Conservation (phyloP, 768 basidiomycete species). For the Podaxis pistillaris region DNA sequence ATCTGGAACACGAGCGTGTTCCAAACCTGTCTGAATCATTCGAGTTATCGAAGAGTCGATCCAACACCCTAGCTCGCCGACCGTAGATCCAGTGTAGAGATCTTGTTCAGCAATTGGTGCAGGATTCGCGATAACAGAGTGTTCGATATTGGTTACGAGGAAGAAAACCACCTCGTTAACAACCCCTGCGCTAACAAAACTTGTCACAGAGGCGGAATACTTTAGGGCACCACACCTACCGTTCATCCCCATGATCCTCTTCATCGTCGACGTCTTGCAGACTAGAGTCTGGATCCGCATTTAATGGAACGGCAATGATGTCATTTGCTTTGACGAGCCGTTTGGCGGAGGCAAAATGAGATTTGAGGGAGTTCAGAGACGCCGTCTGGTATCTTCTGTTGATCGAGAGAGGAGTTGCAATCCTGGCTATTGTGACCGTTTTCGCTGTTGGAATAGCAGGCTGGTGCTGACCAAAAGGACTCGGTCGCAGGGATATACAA, state of each 20-base stretch:
- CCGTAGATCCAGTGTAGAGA: conserved; percentile 50
- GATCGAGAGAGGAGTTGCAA: conserved; percentile 72
- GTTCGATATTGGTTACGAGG: conserved; percentile 73
- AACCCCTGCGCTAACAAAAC: neutral
- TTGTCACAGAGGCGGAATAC: neutral
- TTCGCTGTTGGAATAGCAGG: conserved; percentile 68
- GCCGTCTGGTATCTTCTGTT: conserved; percentile 61
- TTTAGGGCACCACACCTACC: conserved; percentile 21
- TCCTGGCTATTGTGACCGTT: conserved; percentile 72
- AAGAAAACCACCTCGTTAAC: conserved; percentile 62
- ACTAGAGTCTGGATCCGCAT: conserved; percentile 42
- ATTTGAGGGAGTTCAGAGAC: conserved; percentile 60
- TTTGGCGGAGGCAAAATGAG: conserved; percentile 53
- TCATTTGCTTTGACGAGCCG: conserved; percentile 74
- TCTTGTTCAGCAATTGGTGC: conserved; percentile 32
- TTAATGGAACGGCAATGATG: conserved; percentile 62
- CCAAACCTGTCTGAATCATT: conserved; percentile 77
- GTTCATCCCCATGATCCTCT: conserved; percentile 18
- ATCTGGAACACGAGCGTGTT: conserved; percentile 61
- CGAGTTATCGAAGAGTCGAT: conserved; percentile 72
- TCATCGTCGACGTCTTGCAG: conserved; percentile 26
- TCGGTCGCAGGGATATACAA: conserved; percentile 42
- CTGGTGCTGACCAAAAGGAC: conserved; percentile 57
- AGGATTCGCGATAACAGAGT: conserved; percentile 46
- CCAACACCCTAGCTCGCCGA: conserved; percentile 83